Evolutionary conservation across 768 basidiomycete species (phyloP).

Genomic region (Guyanaporus albipodus): DNA sequence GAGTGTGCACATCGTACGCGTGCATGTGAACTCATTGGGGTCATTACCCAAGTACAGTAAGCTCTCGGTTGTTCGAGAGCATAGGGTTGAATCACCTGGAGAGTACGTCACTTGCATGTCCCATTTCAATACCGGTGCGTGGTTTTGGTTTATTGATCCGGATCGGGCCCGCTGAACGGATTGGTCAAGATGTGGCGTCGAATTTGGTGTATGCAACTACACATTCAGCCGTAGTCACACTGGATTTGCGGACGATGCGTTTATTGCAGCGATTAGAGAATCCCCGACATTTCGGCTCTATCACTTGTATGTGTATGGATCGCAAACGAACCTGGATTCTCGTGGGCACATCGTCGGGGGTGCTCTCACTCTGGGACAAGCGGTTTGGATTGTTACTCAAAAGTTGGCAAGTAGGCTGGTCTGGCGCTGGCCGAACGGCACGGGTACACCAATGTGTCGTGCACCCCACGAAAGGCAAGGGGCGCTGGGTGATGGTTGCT

Average conservation of each 20-base stretch:
- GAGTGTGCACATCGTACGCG: conserved; percentile 78
- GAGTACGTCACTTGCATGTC: conserved; percentile 83
- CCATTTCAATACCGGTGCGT: conserved; percentile 73
- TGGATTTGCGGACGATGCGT: conserved; percentile 86
- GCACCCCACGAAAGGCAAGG: conserved; percentile 84
- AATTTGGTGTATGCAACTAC: conserved; percentile 86
- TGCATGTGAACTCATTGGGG: conserved; percentile 65
- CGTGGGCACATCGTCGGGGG: conserved; percentile 81
- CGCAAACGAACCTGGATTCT: conserved; percentile 84
- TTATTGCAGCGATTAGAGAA: conserved; percentile 75
- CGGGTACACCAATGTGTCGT: conserved; percentile 71
- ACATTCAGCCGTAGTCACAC: conserved; percentile 64
- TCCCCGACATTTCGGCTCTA: conserved; percentile 81
- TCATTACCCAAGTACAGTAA: conserved; percentile 81
- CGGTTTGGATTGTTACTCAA: conserved; percentile 88
- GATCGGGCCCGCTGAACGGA: background rate
- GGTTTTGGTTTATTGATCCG: background rate
- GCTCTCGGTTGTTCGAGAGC: conserved; percentile 76
- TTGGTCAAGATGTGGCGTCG: conserved; percentile 59
- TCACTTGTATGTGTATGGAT: conserved; percentile 82
- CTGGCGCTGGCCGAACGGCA: conserved; percentile 46
- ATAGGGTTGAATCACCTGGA: conserved; percentile 63
- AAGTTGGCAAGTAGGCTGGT: conserved; percentile 75
- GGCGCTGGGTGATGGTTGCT: conserved; percentile 88
- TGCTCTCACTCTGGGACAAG: conserved; percentile 90